phyloP scores from a whole-genome alignment of 2,329 filamentous ascomycete genomes.

The Calonectria crousiana region DNA sequence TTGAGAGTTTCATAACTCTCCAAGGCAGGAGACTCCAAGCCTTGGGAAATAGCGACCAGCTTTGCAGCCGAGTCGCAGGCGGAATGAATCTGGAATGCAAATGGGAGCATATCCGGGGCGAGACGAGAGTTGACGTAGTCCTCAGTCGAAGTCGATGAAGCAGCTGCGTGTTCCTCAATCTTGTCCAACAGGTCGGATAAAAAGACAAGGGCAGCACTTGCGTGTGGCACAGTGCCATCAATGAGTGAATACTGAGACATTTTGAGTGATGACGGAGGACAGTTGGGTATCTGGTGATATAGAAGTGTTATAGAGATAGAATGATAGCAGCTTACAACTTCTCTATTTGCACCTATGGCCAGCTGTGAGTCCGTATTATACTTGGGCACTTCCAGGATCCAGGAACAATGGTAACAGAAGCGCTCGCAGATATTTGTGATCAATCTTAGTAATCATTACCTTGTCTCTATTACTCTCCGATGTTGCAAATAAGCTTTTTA shows the following conservation, averaged over 20 bases:
- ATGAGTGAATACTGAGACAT: neutral
- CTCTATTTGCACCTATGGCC: neutral
- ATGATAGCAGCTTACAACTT: neutral
- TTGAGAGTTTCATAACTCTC: neutral
- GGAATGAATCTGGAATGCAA: neutral
- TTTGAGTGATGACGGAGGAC: neutral
- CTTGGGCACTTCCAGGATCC: neutral
- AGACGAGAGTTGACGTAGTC: neutral
- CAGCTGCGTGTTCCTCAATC: neutral
- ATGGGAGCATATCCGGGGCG: conserved; percentile 5
- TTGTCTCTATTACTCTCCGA: neutral
- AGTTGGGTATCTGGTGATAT: neutral
- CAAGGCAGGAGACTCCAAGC: neutral
- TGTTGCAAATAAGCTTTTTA: neutral
- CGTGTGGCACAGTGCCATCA: conserved; percentile 2
- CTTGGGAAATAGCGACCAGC: neutral
- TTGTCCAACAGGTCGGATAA: neutral
- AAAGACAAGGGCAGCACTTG: neutral
- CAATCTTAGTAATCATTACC: neutral
- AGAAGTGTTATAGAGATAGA: neutral
- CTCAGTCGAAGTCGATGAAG: neutral
- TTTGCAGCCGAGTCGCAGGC: conserved; percentile 4
- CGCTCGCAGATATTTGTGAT: neutral
- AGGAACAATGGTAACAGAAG: neutral
- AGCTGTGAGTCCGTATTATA: neutral